Base-by-base conservation (phyloP, 2,329 filamentous ascomycete species). In the Colletotrichum sp. region DNA sequence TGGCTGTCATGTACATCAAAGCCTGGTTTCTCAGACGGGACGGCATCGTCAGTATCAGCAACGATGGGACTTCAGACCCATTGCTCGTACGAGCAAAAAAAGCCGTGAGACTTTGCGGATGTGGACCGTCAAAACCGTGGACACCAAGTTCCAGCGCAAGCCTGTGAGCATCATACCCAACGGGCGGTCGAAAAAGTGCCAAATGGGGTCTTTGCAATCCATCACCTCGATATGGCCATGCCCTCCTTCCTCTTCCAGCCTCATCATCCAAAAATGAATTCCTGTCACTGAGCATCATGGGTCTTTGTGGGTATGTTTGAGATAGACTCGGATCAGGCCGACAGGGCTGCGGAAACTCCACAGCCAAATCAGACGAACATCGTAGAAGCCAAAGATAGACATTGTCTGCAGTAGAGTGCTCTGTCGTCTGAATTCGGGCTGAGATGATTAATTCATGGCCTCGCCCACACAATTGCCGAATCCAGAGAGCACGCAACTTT, bases 251-350 rank as follows among this genome's bases (percentile, higher is more conserved):
- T 58, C 24, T n/a, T 43, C 24, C 58, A 63, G 30, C 12, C n/a
- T 63, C 58, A 32, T 32, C 28, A 15, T 36, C 30, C 55, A 58
- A 58, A 30, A 30, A 21, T 64, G 30, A 36, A 24, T 36, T 36
- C 4, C 26, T 28, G 9, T n/a, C 55, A 58, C 55, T 16, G 16
- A 58, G 55, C 24, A 26, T 58, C 55, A 26, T 58, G 21, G 55
- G 48, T 36, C 52, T 63, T 52, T n/a, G 36, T 63, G 57, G 67
- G 38, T 21, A 34, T 24, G 67, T 52, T 52, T 70, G 18, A 30
- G 36, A 63, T 70, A 61, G 28, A 70, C 48, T 63, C 67, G 67
- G 67, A 63, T 63, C 67, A 63, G 55, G 34, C 67, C 67, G 67
- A 63, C 67, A 70, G 67, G 57, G 67, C 67, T 70, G 67, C 67